These are phyloP conservation scores for Melampsora medusae DNA, from an alignment of 1,284 basidiomycete genomes.

Conservation along the genomic window DNA sequence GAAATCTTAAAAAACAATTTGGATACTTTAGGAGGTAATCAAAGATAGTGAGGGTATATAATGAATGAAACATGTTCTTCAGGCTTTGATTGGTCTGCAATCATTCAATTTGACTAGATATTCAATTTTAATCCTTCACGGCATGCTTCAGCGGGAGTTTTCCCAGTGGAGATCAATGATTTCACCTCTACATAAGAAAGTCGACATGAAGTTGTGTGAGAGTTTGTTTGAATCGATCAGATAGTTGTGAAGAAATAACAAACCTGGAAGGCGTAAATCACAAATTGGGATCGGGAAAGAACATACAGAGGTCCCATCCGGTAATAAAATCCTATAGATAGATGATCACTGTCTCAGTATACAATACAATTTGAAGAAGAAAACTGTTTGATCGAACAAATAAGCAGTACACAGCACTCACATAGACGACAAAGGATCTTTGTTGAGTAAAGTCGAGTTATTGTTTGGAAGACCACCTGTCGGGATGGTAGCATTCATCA, in stretches of 20 bases:
- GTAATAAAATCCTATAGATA: slow-evolving; percentile 12
- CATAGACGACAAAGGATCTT: background rate
- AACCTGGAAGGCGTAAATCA: slow-evolving; percentile 22
- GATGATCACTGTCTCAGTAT: background rate
- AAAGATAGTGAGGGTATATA: too few relatives aligned
- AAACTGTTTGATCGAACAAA: background rate
- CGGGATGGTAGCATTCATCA: background rate
- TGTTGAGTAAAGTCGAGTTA: background rate
- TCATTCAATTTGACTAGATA: background rate
- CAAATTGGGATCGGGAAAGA: slow-evolving; percentile 31
- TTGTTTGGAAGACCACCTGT: background rate
- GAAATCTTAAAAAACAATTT: too few relatives aligned
- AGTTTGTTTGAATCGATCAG: background rate
- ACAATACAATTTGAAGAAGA: background rate
- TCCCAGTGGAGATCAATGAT: slow-evolving; percentile 12
- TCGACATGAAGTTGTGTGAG: background rate
- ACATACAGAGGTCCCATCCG: slow-evolving; percentile 21
- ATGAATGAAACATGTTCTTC: too few relatives aligned
- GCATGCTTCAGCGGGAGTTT: slow-evolving; percentile 16
- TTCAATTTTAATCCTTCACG: slow-evolving; percentile 21
- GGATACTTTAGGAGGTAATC: too few relatives aligned
- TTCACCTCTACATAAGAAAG: slow-evolving; percentile 13
- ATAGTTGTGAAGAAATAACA: background rate
- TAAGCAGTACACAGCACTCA: background rate
- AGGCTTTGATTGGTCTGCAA: too few relatives aligned